Evolutionary conservation across 2,329 filamentous ascomycete genomes (phyloP).

Genomic region (Fusarium proliferatum): DNA sequence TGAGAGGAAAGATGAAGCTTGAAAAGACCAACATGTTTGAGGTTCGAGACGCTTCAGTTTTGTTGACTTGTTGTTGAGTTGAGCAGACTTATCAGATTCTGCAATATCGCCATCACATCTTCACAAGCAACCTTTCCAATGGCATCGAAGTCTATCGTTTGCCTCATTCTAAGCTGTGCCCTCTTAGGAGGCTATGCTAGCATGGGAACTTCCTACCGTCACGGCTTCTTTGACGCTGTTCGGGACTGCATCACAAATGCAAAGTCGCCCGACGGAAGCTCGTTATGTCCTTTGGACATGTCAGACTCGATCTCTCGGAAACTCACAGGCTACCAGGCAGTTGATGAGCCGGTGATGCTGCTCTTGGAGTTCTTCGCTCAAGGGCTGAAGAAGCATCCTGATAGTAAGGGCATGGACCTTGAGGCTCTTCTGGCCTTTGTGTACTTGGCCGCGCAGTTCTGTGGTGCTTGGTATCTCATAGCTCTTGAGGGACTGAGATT

Average conservation of each 20-base stretch:
- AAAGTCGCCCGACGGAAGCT: not conserved
- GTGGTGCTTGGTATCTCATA: conserved; percentile 36
- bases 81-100: not conserved
- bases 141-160: not conserved
- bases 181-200: conserved; percentile 36
- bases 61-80: not conserved
- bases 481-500: conserved; percentile 32
- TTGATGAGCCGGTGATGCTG: conserved; percentile 20
- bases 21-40: not conserved
- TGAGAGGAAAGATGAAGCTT: not conserved
- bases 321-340: not conserved
- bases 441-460: conserved; percentile 38
- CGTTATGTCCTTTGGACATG: conserved; percentile 23
- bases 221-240: conserved; percentile 37
- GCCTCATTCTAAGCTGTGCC: conserved; percentile 26
- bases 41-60: not conserved
- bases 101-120: not conserved
- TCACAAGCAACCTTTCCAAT: not conserved
- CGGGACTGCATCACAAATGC: conserved; percentile 1
- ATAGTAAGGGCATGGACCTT: not conserved
- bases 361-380: conserved; percentile 38
- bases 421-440: conserved; percentile 32
- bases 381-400: conserved; percentile 12
- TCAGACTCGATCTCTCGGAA: not conserved
- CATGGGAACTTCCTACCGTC: conserved; percentile 21